phyloP scores from a whole-genome alignment of 441 rosid genomes.

The Jatropha multifida region DNA sequence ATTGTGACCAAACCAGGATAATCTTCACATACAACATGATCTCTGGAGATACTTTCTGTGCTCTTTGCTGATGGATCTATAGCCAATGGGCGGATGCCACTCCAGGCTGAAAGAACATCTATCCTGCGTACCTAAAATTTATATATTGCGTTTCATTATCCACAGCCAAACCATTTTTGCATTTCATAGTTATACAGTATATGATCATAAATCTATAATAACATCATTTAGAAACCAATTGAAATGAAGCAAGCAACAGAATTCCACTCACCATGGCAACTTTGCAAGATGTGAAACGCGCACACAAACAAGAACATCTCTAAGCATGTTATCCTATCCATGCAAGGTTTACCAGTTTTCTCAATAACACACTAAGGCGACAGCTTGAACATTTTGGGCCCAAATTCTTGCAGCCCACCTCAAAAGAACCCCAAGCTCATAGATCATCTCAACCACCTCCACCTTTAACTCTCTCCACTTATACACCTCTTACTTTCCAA shows the following conservation, averaged over 20 bases:
- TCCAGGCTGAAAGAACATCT: slow-evolving; percentile 99
- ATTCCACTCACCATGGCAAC: neutral
- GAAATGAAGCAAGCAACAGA: neutral
- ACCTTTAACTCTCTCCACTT: neutral
- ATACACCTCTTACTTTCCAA: neutral
- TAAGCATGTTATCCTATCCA: neutral
- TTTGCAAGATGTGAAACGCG: neutral
- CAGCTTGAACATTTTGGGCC: neutral
- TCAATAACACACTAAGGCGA: neutral
- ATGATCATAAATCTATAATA: neutral
- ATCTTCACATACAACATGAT: slow-evolving; percentile 88
- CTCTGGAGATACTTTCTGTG: slow-evolving; percentile 94
- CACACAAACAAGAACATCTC: neutral
- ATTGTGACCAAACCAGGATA: slow-evolving; percentile 89
- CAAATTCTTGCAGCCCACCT: neutral
- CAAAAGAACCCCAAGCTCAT: neutral
- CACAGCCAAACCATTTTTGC: slow-evolving; percentile 14
- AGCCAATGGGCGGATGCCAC: slow-evolving; percentile 96
- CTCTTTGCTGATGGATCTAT: slow-evolving; percentile 79
- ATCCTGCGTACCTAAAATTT: slow-evolving; percentile 73
- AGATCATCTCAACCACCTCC: neutral
- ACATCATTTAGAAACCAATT: neutral
- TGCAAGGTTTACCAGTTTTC: neutral
- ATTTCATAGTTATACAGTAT: neutral
- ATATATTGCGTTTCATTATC: slow-evolving; percentile 21